These are phyloP conservation scores for Corchorus capsularis DNA, from an alignment of 345 rosid species.

Conservation along the genomic window DNA sequence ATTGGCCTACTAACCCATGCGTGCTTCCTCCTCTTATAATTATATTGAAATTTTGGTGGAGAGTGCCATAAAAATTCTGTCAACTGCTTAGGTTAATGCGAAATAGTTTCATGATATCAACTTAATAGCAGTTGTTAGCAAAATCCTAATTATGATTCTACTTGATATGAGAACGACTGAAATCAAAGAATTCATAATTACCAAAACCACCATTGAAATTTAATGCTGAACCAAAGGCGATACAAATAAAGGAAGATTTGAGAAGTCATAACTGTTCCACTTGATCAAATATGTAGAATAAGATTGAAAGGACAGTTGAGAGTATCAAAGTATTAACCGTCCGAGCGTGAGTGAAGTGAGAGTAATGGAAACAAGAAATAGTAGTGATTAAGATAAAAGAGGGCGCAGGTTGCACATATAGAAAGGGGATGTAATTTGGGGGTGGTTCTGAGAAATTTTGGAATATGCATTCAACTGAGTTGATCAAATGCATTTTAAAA, in stretches of 20 bases:
- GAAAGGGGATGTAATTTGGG: not conserved
- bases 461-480: not conserved
- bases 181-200: slow-evolving; percentile 6
- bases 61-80: not conserved
- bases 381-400: no score
- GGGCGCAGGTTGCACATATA: not conserved
- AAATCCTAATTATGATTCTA: not conserved
- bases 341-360: no score
- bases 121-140: not conserved
- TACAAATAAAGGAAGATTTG: not conserved
- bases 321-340: no score
- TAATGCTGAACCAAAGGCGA: not conserved
- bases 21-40: not conserved
- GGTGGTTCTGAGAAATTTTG: not conserved
- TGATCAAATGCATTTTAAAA: not conserved
- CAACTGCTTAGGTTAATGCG: not conserved
- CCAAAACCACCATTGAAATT: not conserved
- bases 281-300: no score
- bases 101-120: slow-evolving; percentile 9
- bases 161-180: not conserved
- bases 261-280: slow-evolving; percentile 6
- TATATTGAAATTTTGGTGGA: not conserved
- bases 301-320: no score
- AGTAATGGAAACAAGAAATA: no score
- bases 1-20: not conserved